These are phyloP conservation scores for Diospyros kaki DNA, from an alignment of 148 eudicot species.

Conservation along the genomic window DNA sequence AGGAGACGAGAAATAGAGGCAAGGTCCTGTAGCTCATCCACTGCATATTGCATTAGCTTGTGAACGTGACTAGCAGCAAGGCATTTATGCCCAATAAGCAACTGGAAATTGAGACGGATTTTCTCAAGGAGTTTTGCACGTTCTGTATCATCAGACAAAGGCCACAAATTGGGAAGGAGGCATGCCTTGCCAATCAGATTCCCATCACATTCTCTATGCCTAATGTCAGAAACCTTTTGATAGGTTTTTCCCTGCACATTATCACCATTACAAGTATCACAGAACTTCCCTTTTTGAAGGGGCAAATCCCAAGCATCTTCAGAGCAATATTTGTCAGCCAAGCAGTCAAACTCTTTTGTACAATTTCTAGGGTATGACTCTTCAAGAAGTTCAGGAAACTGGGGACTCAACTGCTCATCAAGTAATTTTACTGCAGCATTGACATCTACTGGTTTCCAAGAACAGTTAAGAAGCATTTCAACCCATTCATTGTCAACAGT, in stretches of 20 bases:
- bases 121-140: slow-evolving; percentile 74
- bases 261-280: slow-evolving; percentile 38
- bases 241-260: slow-evolving; percentile 29
- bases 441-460: slow-evolving; percentile 90
- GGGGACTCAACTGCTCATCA: slow-evolving; percentile 43
- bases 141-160: slow-evolving; percentile 70
- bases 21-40: slow-evolving; percentile 66
- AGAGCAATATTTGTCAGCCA: slow-evolving; percentile 36
- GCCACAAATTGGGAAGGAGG: slow-evolving; percentile 56
- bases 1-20: slow-evolving; percentile 72
- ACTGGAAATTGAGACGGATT: slow-evolving; percentile 49
- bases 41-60: slow-evolving; percentile 61
- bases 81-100: slow-evolving; percentile 59
- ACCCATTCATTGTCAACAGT: slow-evolving; percentile 66
- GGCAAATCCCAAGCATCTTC: slow-evolving; percentile 57
- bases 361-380: slow-evolving; percentile 21
- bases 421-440: slow-evolving; percentile 57
- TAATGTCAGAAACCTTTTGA: slow-evolving; percentile 29
- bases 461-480: slow-evolving; percentile 73
- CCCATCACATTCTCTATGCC: slow-evolving; percentile 41
- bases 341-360: slow-evolving; percentile 31
- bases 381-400: slow-evolving; percentile 25
- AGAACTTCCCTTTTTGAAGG: slow-evolving; percentile 28
- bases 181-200: slow-evolving; percentile 37
- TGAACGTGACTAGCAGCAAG: slow-evolving; percentile 72